Evolutionary conservation across 2,329 filamentous ascomycete species (phyloP), one percentile per base, ranked within the genome.

Genomic region (Metarhizium robertsii): DNA sequence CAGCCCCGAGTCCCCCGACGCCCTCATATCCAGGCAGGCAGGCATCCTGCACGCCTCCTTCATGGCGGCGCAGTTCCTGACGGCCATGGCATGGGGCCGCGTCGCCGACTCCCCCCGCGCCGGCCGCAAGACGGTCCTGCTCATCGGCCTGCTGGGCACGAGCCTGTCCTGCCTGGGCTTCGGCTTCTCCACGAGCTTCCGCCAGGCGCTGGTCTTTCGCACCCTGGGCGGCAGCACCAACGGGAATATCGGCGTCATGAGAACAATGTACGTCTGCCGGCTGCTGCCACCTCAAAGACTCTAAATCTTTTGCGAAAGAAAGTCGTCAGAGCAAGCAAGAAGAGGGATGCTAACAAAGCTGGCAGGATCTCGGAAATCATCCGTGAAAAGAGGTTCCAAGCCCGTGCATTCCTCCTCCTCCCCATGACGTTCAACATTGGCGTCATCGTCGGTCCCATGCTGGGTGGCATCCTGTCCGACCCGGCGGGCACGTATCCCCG

Each of bases 31-130:
- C 0, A 78, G 79, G 20, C 90, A 94, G 67, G 87, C 88, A 1
- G 90, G 90, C 43, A 73, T 95, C 2, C 75, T 95, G 29, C 84
- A 88, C 50, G 89, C 87, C 13, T 85, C 84, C 43, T 95, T 95
- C 66, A 92, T 88, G 0, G 86, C 85, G 0, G 86, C 87, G 0
- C 90, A 96, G 67, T 92, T 92, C 64, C 66, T 89, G 25, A 95
- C 90, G 1, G 89, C 89, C 2, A 85, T 95, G 68, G 69, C 90
- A 58, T 95, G 90, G 90, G 90, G 90, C 0, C 77, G 86, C 0
- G 71, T 91, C 3, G 83, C 86, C 6, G 80, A 84, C 64, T 79
- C 79, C 6, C 79, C 81, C 42, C 75, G 73, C 55, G 78, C 81
- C 56, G 91, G 90, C 1, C 79, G 90, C 51, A 95, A 95, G 70